phyloP scores from a whole-genome alignment of 2,329 filamentous ascomycete genomes.

The Fusarium buharicum region DNA sequence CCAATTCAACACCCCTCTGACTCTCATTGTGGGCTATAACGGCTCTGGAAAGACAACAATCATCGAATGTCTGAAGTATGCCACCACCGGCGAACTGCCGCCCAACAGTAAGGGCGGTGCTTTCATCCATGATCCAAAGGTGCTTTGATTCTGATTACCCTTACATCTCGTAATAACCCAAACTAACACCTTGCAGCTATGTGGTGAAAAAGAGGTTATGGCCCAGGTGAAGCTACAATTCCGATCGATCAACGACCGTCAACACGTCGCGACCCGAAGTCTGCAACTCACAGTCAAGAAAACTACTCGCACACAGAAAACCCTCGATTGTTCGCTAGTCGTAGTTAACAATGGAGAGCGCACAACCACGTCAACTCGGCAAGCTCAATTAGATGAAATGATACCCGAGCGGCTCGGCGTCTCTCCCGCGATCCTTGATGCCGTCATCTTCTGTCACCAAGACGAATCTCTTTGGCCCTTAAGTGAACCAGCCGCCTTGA shows the following conservation, averaged over 20 bases:
- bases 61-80: slow-evolving; percentile 98
- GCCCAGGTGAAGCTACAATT: slow-evolving; percentile 94
- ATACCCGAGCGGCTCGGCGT: slow-evolving; percentile 90
- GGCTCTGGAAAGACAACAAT: slow-evolving; percentile 99
- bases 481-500: slow-evolving; percentile 84
- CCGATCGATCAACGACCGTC: slow-evolving; percentile 77
- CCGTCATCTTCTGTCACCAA: slow-evolving; percentile 98
- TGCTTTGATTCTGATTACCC: slow-evolving; percentile 48
- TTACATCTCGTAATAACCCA: neutral
- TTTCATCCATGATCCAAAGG: slow-evolving; percentile 97
- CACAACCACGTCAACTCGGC: slow-evolving; percentile 79
- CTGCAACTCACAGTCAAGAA: slow-evolving; percentile 90
- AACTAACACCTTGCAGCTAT: slow-evolving; percentile 61
- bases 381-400: slow-evolving; percentile 82
- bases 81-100: slow-evolving; percentile 91
- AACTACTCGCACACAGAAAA: slow-evolving; percentile 78
- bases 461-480: slow-evolving; percentile 98
- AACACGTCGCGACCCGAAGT: slow-evolving; percentile 85
- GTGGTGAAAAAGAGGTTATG: slow-evolving; percentile 86
- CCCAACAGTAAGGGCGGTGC: slow-evolving; percentile 91
- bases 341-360: slow-evolving; percentile 84
- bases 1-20: slow-evolving; percentile 88
- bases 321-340: slow-evolving; percentile 81
- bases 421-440: slow-evolving; percentile 87
- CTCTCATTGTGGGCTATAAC: slow-evolving; percentile 96